These are phyloP conservation scores for Stagonosporopsis cucurbitacearum DNA, from an alignment of 2,329 filamentous ascomycete species.

Conservation along the genomic window DNA sequence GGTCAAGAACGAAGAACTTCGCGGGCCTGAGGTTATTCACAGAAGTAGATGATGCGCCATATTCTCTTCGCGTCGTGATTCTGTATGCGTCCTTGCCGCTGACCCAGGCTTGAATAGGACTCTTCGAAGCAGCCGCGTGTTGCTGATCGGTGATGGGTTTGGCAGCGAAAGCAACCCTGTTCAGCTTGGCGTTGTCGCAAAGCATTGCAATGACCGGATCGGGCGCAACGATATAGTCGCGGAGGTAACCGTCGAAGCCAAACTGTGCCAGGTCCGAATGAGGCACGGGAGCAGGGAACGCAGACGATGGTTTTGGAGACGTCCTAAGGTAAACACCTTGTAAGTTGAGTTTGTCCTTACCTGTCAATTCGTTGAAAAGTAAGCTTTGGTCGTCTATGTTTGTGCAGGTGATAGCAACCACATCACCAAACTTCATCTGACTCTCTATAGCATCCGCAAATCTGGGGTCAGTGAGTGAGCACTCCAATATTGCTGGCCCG, in stretches of 20 bases:
- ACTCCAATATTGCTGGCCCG: conserved; percentile 80
- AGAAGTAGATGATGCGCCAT: conserved; percentile 76
- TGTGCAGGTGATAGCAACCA: conserved; percentile 75
- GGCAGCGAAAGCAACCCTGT: conserved; percentile 70
- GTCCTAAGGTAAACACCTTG: conserved; percentile 75
- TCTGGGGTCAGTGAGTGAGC: conserved; percentile 75
- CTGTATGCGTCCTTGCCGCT: conserved; percentile 63
- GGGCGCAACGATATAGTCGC: conserved; percentile 81
- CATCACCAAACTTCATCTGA: conserved; percentile 60
- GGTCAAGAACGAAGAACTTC: conserved; percentile 72
- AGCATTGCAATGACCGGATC: conserved; percentile 86
- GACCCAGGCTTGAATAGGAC: conserved; percentile 71
- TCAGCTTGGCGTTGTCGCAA: conserved; percentile 73
- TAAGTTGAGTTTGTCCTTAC: conserved; percentile 61
- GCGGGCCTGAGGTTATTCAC: conserved; percentile 68
- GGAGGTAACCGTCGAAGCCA: conserved; percentile 80
- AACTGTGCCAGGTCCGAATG: conserved; percentile 60
- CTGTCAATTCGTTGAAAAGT: conserved; percentile 70
- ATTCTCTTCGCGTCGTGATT: conserved; percentile 76
- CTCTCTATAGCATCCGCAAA: conserved; percentile 69
- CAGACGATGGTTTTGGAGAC: conserved; percentile 60
- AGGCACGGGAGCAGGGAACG: conserved; percentile 63
- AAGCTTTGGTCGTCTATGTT: conserved; percentile 75
- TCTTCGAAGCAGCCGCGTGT: conserved; percentile 68
- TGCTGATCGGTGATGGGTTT: conserved; percentile 70